Evolutionary conservation across 176 grass and related monocot genomes (phyloP).

Genomic region (Lolium rigidum): DNA sequence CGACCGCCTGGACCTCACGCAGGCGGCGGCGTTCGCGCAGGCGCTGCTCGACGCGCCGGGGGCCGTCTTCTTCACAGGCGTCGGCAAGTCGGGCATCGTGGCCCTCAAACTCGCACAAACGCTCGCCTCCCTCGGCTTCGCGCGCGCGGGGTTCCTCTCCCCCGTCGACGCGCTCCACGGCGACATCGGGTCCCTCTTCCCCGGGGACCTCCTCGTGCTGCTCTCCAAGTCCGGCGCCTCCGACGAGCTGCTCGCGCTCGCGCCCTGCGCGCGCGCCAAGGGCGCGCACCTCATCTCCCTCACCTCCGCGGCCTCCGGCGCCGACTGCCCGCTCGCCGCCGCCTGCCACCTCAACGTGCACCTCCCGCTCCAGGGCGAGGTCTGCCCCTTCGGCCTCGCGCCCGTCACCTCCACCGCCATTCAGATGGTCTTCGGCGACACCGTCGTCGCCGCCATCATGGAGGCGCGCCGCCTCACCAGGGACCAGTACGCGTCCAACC

Average conservation of each 20-base stretch:
- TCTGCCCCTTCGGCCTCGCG: conserved; percentile 91
- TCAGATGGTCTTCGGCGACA: conserved; percentile 95
- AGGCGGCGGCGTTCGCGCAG: conserved; percentile 77
- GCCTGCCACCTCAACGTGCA: conserved; percentile 87
- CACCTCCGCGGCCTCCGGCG: conserved; percentile 66
- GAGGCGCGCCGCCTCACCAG: conserved; percentile 59
- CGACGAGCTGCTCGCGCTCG: conserved; percentile 85
- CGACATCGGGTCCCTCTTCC: conserved; percentile 85
- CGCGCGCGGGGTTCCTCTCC: conserved; percentile 71
- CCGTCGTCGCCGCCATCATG: conserved; percentile 87
- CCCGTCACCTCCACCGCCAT: conserved; percentile 86
- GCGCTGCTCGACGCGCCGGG: conserved; percentile 69
- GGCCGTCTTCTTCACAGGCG: conserved; percentile 91
- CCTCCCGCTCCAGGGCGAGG: conserved; percentile 92
- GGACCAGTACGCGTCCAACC: conserved; percentile 87
- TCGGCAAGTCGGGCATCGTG: conserved; percentile 92
- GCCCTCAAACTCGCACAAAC: conserved; percentile 84
- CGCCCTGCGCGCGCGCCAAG: conserved; percentile 83
- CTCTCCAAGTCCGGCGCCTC: conserved; percentile 96
- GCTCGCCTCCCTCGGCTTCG: conserved; percentile 79
- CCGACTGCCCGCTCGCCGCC: conserved; percentile 63
- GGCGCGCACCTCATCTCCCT: conserved; percentile 76
- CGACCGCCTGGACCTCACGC: conserved; percentile 68
- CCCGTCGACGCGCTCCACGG: conserved; percentile 96
- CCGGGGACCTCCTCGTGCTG: conserved; percentile 75